Base-by-base conservation (phyloP, 805 yeast genomes). In the Metschnikowia lachancei region DNA sequence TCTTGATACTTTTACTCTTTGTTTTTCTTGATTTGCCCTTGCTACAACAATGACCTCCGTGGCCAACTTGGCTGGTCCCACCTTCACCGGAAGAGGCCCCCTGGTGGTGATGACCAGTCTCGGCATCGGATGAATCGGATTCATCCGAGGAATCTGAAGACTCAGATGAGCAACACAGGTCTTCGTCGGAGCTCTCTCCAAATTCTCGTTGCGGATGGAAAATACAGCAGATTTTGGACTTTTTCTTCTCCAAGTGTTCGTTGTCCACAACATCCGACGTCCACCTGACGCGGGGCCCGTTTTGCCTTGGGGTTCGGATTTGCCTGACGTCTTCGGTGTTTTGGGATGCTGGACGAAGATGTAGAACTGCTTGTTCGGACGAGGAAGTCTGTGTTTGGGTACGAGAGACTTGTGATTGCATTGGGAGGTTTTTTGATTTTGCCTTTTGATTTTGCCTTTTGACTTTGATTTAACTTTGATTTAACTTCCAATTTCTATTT, bases 201-300 rank as follows among this genome's bases (percentile, higher is more conserved):
- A 76, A 77, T 44, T 75, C 77, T 18, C 73, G 69, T 43, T 87
- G 82, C 46, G 97, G 94, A 72, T 91, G 85, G 72, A 81, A 87
- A 9, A 87, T 87, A 55, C 95, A 87, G 58, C 95, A 87, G n/a
- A 87, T 85, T 65, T 92, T 92, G 11, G 96, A 80, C 62, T 89
- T 90, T 70, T 94, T 94, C 69, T 81, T 87, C 60, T 85, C 78
- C 86, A 94, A 73, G 60, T 86, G 67, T 66, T 92, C 99, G 63
- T 92, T 92, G 63, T 92, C 98, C 4, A 94, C 75, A 3, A 88
- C 91, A 38, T 83, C 95, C 31, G 85, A 87, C 7, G 83, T 74
- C 97, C 97, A 92, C 43, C 81, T 74, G 0, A 92, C 97, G 34
- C 78, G 74, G 11, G 81, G 74, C 43, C 48, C 16, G 34, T 16